Base-by-base conservation (phyloP, 495 filamentous ascomycete species). In the Filosporella fistucella region DNA sequence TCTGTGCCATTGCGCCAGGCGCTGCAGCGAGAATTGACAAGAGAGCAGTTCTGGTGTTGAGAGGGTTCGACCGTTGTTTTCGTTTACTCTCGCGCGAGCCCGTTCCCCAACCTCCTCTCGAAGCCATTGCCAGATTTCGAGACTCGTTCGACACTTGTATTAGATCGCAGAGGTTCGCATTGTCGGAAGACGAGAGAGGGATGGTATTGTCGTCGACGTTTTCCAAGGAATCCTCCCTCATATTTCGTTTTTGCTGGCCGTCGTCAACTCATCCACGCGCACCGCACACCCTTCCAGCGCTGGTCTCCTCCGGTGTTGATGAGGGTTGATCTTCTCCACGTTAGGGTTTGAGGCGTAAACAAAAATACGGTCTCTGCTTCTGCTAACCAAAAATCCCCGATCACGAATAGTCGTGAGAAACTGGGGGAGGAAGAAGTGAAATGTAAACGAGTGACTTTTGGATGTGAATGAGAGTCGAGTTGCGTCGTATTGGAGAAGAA, bases 1-100 rank as follows among this genome's bases (percentile, higher is more conserved):
- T 47, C 49, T 62, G 49, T 21, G 68, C 68, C 58, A 68, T 63
- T 6, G 60, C 58, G 20, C 52, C 42, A 37, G 66, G 63, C 33
- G 52, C 53, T 5, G 58, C 52, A 14, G 61, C 58, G 26, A 71
- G 62, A 20, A 62, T 40, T 28, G 62, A 63, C 14, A 64, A 37
- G 4, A 66, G 44, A 33, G 43, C 37, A 14, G 52, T 56, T 29
- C 35, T 50, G 18, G 45, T 54, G 35, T 42, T 55, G 41, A 52
- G 17, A 13, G 39, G 36, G 1, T 20, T 42, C 12, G 51, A 42
- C 9, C 28, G 42, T 48, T 39, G 41, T 43, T 43, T 46, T 42
- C 51, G 55, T 23, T 32, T 44, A 32, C 33, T 39, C 13, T 25
- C 13, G 20, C 39, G 28, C 17, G 18, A 9, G 30, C 18, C 18